Conservation (phyloP, 129 eudicot species). For the Heracleum sosnowskyi region DNA sequence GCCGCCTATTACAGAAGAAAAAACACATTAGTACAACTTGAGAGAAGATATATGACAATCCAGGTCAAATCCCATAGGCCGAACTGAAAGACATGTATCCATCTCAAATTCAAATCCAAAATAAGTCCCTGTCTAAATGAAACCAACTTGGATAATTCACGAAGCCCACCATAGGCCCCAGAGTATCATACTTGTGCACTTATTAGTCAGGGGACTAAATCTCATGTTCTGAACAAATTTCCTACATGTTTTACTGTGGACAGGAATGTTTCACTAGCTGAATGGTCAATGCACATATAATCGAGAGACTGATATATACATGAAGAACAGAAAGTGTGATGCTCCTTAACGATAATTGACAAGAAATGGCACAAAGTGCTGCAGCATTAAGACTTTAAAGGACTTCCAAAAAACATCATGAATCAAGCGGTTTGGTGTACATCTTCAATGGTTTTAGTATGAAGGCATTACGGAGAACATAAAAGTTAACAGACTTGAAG, state of each 20-base stretch:
- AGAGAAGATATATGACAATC: neutral
- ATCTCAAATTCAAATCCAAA: neutral
- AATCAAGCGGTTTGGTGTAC: neutral
- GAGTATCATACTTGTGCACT: neutral
- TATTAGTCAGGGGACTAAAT: neutral
- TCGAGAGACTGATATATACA: neutral
- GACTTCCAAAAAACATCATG: neutral
- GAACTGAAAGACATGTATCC: neutral
- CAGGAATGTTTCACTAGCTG: neutral
- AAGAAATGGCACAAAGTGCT: neutral
- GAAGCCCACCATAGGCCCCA: neutral
- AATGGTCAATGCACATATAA: neutral
- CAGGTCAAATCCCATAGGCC: neutral
- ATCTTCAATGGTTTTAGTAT: neutral
- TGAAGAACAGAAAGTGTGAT: neutral
- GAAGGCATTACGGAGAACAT: neutral
- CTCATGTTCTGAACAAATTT: neutral
- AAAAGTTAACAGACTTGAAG: neutral
- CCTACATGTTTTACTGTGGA: neutral
- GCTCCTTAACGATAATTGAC: neutral
- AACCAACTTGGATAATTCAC: neutral
- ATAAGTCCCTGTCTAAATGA: neutral
- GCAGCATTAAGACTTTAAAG: neutral
- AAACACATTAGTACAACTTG: neutral
- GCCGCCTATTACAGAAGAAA: conserved; percentile 51